Conservation (phyloP, 164 flowering plant species). For the Aristolochia contorta region DNA sequence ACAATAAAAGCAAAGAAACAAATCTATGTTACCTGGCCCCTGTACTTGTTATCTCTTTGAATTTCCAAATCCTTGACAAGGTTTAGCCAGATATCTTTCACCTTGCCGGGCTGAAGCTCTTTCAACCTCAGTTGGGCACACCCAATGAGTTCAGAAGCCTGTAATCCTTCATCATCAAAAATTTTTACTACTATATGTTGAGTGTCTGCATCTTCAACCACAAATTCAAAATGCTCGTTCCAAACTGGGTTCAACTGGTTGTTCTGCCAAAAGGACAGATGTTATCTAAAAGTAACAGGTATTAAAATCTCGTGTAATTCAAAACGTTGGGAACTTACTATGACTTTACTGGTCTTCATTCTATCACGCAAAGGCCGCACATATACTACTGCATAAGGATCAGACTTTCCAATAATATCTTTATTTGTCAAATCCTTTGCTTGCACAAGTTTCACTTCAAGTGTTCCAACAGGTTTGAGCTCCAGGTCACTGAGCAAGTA, state of each 20-base stretch:
- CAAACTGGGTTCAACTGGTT: conserved; percentile 91
- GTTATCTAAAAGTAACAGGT: not conserved
- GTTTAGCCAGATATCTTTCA: conserved; percentile 94
- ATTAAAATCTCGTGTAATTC: not conserved
- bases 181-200: conserved; percentile 79
- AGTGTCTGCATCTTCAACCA: conserved; percentile 82
- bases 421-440: conserved; percentile 87
- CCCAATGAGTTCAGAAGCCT: conserved; percentile 83
- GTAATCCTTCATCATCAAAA: conserved; percentile 90
- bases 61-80: conserved; percentile 93
- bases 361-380: conserved; percentile 78
- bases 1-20: not conserved
- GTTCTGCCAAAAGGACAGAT: conserved; percentile 42
- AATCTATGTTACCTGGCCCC: conserved; percentile 64
- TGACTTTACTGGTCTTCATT: conserved; percentile 74
- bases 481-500: conserved; percentile 64
- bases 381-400: conserved; percentile 83
- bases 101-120: conserved; percentile 89
- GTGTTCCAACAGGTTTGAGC: conserved; percentile 81
- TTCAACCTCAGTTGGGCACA: conserved; percentile 61
- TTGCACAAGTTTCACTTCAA: conserved; percentile 98
- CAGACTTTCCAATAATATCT: conserved; percentile 92
- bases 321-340: conserved; percentile 35
- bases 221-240: conserved; percentile 95
- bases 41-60: conserved; percentile 80